phyloP scores from a whole-genome alignment of 441 rosid species.

The Gossypium schwendimanii region DNA sequence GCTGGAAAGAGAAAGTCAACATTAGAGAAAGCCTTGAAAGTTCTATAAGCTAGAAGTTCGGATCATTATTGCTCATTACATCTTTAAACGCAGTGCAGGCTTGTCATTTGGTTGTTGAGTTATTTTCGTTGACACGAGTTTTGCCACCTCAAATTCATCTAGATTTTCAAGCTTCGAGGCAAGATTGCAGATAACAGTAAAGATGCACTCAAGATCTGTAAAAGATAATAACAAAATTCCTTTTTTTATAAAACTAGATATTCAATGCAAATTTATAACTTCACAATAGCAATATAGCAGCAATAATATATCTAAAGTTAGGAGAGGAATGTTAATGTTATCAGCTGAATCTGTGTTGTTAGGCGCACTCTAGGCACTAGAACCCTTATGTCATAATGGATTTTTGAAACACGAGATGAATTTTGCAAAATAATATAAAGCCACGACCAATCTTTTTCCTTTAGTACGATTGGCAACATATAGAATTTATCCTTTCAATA shows the following conservation, averaged over 20 bases:
- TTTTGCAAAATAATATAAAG: neutral
- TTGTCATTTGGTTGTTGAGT: conserved; percentile 81
- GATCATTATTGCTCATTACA: conserved; percentile 36
- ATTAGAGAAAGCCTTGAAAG: conserved; percentile 4
- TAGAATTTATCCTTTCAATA: no score
- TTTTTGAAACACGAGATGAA: no score
- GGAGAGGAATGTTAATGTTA: neutral
- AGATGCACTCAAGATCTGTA: conserved; percentile 89
- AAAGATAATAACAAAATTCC: neutral
- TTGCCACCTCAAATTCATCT: conserved; percentile 66
- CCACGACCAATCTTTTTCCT: neutral
- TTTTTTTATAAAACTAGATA: conserved; percentile 4
- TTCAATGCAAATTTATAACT: neutral
- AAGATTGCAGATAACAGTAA: conserved; percentile 88
- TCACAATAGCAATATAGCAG: neutral
- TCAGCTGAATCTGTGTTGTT: neutral
- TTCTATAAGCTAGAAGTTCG: neutral
- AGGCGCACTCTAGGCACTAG: neutral
- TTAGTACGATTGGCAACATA: no score
- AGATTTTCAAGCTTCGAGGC: conserved; percentile 52
- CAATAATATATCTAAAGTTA: neutral
- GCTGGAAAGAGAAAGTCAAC: conserved; percentile 41
- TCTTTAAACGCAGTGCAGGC: conserved; percentile 83
- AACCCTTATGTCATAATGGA: neutral
- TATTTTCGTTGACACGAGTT: conserved; percentile 63